Evolutionary conservation across 1,284 basidiomycete genomes (phyloP).

Genomic region (Rhizoctonia solani): DNA sequence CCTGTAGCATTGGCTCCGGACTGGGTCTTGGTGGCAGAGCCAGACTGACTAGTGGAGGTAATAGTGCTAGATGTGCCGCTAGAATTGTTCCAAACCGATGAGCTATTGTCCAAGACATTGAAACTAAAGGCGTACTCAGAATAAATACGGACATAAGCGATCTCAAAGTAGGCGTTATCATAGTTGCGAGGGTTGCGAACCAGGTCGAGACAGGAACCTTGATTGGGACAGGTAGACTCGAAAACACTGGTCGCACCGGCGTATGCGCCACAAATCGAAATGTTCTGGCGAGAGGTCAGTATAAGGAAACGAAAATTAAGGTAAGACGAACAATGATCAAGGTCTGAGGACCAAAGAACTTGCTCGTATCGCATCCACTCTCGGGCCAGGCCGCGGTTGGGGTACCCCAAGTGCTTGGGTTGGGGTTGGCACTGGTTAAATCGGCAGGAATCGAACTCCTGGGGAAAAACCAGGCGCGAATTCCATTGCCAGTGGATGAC

Average conservation of each 20-base stretch:
- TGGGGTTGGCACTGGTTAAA: conserved; percentile 26
- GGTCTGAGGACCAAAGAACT: conserved; percentile 34
- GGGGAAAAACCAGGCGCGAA: conserved; percentile 37
- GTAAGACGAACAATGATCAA: conserved; percentile 32
- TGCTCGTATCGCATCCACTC: conserved; percentile 33
- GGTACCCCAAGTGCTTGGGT: conserved; percentile 35
- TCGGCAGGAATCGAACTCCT: conserved; percentile 29
- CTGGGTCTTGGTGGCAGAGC: background rate
- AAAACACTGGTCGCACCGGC: conserved; percentile 12
- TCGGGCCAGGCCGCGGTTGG: conserved; percentile 37
- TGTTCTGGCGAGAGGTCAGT: background rate
- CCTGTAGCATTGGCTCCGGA: background rate
- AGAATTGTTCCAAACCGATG: background rate
- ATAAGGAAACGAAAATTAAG: background rate
- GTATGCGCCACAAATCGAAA: conserved; percentile 26
- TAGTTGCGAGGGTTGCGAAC: conserved; percentile 30
- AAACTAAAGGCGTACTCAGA: background rate
- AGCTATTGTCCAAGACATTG: background rate
- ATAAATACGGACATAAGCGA: conserved; percentile 33
- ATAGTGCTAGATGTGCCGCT: background rate
- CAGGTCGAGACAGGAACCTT: conserved; percentile 17
- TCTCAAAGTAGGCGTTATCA: conserved; percentile 32
- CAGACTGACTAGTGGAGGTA: background rate
- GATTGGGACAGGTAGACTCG: conserved; percentile 26
- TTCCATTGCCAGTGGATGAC: conserved; percentile 29